Evolutionary conservation across 768 basidiomycete species (phyloP), one percentile per base, ranked within the genome.

Genomic region (Naganishia antarctica): DNA sequence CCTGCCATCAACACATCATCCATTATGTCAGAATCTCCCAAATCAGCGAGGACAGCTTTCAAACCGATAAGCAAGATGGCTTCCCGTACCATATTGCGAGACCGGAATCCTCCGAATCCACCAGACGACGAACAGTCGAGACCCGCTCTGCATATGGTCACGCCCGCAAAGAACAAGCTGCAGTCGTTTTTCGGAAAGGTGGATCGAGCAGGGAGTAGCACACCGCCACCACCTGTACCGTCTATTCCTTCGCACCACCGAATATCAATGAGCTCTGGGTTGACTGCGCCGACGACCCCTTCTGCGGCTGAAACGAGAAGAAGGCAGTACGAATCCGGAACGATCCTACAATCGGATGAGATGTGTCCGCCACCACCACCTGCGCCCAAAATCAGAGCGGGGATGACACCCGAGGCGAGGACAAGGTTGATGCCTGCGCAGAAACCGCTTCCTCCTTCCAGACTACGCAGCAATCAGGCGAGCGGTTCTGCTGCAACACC

Each of bases 351-450:
- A 28, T 25, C 44, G 25, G 40, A 63, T 9, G 62, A 57, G 11
- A 32, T n/a, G n/a, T n/a, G n/a, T n/a, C n/a, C n/a, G n/a, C n/a
- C 34, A 3, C 21, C 29, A 21, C 34, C 59, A 6, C 28, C 29
- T 15, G 28, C 23, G 18, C 60, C 65, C 31, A 73, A 73, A 58
- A 70, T 75, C 58, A 72, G 73, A 61, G 63, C 67, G 16, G 66
- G 68, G 16, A 70, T 67, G n/a, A 74, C 72, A 1, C 69, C 72
- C 1, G 73, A 76, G 65, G 71, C 74, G 26, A 67, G 66, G 46
- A 68, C 72, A 15, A 63, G 71, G 34, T 28, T 69, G 28, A 60
- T 68, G 28, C 65, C 68, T 18, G 63, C 65, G 8, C 48, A 47
- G 32, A 65, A 60, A 45, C 58, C 64, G 21, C 31, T 41, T 25